Base-by-base conservation (phyloP, 345 rosid species). In the Brassica nigra region DNA sequence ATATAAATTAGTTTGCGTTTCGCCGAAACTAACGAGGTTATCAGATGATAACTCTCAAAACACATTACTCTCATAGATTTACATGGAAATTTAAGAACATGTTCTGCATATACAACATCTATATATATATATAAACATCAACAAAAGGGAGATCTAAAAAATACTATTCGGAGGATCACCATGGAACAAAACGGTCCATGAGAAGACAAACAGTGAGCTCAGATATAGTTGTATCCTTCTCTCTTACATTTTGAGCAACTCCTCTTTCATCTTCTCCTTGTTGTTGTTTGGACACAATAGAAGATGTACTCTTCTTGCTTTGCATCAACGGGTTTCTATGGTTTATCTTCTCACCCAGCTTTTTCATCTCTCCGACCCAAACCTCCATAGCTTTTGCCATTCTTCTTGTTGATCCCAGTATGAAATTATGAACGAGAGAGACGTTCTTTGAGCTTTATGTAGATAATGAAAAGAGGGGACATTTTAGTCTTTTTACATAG, bases 111-210 rank as follows among this genome's bases (percentile, higher is more conserved):
- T 47, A 70, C 9, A 49, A 4, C 29, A 62, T 34, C 28, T 33
- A 68, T 5, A 12, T 55, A 62, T 23, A 55, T 12, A 14, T 30
- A 64, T 18, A 66, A n/a, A 39, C 44, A 72, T 28, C 1, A 71
- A 8, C 30, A 29, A 36, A 27, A 1, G 9, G 29, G 18, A 64
- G 62, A 71, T 54, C 20, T 42, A 37, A n/a, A 33, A 44, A 54
- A 23, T 57, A 71, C 18, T 2, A 28, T 31, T 64, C 11, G 7
- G 20, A 34, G 15, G 4, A 62, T 86, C 85, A 86, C 77, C 89
- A 89, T 75, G 91, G 92, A 20, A 86, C 98, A 84, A 93, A 93
- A 10, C 95, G 91, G 74, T 93, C 98, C 88, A 93, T 90, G 44
- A 93, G 85, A 86, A 91, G 70, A 81, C 85, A 87, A 16, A 93